Evolutionary conservation across 2,329 filamentous ascomycete genomes (phyloP).

Genomic region (Colletotrichum aenigma): DNA sequence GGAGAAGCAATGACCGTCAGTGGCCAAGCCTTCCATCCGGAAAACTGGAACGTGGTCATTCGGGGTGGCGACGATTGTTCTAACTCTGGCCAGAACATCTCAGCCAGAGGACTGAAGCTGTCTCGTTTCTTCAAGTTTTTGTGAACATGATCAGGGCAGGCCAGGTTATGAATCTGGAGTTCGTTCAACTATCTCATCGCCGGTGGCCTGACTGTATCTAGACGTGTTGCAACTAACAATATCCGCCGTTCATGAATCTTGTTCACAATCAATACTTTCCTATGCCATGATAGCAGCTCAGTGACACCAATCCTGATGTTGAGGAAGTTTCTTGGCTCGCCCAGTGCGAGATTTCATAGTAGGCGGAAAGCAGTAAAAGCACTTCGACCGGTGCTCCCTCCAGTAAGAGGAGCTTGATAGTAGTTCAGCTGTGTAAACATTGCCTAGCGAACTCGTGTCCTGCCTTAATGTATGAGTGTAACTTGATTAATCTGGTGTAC

Average conservation of each 20-base stretch:
- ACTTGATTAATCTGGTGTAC: too few relatives aligned
- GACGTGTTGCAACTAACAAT: not conserved
- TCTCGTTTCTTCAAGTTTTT: not conserved
- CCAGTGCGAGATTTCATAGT: too few relatives aligned
- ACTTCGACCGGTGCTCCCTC: too few relatives aligned
- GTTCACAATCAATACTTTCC: too few relatives aligned
- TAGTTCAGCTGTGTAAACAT: too few relatives aligned
- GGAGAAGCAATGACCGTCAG: constrained; percentile 1
- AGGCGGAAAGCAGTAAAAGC: too few relatives aligned
- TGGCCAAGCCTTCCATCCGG: constrained; percentile 4
- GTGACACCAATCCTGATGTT: too few relatives aligned
- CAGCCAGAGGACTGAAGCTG: not conserved
- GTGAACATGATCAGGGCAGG: not conserved
- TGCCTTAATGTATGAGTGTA: too few relatives aligned
- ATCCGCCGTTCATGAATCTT: not conserved
- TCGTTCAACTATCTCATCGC: not conserved
- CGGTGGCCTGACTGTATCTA: not conserved
- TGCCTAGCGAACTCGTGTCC: too few relatives aligned
- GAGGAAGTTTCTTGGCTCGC: too few relatives aligned
- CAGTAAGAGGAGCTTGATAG: too few relatives aligned
- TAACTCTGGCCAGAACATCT: not conserved
- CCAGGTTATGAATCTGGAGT: not conserved
- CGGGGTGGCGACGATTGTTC: not conserved
- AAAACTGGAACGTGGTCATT: constrained; percentile 1
- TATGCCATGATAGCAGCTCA: too few relatives aligned